Base-by-base conservation (phyloP, 75 land plant species). In the Sequoiadendron giganteum region DNA sequence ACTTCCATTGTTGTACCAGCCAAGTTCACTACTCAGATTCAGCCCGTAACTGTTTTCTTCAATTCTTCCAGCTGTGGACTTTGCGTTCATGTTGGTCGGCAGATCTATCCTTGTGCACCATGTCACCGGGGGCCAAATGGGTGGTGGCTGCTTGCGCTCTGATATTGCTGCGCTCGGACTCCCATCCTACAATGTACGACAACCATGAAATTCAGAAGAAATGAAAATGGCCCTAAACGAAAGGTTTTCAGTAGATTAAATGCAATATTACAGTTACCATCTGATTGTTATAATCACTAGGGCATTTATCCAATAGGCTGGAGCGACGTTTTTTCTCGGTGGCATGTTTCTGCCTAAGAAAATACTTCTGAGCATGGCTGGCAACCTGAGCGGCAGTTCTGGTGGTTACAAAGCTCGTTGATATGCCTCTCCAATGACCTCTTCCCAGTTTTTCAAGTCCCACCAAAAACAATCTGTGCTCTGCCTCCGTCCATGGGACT, bases 281-380 rank as follows among this genome's bases (percentile, higher is more conserved):
- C 3, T 58, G 65, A 58, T 58, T 2, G 3, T 58, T 18, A 58
- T 58, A 18, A 58, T 58, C 65, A 58, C 0, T 18, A 25, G 25
- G 19, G 65, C 5, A 19, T 58, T 19, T 58, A 58, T 58, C 65
- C 83, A 93, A 91, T 42, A 93, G 87, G 87, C 94, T 93, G 18
- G 93, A 93, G 32, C 94, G 87, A 7, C 91, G 88, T 85, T 88
- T 88, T 83, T 90, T 83, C 75, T 87, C 90, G 90, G 76, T 65
- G 81, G 89, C 28, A 49, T 88, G 91, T 84, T 82, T 90, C 77
- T 90, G 89, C 75, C 94, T 86, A 78, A 93, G 88, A 88, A 91
- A 93, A 72, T 91, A 91, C 89, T 93, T 93, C 89, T 93, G 94
- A 6, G 94, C 94, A 52, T 93, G 94, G 84, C 94, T 93, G 43